A percentile compares a stretch with the other conserved stretches of the same genome.
Conservation (phyloP, 768 basidiomycete species). For the Ramaria rubella region DNA sequence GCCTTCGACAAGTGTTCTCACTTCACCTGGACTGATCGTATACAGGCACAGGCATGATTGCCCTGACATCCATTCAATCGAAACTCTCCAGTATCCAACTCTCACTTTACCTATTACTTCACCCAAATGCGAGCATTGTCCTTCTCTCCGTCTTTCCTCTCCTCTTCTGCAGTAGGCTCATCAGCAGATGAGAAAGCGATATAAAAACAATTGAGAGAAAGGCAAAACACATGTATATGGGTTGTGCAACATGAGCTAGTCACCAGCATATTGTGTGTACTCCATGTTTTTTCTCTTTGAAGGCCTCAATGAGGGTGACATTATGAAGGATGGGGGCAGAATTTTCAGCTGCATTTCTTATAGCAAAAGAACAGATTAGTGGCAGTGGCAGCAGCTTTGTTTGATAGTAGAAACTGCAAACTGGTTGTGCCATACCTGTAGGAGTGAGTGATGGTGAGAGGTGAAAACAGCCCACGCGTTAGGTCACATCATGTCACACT, state of each 20-base stretch:
- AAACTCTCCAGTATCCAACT: too few species aligned
- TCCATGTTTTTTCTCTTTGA: conserved; percentile 6
- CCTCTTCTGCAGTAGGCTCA: conserved; percentile 11
- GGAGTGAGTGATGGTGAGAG: too few species aligned
- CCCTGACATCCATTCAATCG: not conserved
- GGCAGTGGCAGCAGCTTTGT: too few species aligned
- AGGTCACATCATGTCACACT: too few species aligned
- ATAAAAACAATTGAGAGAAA: conserved; percentile 13
- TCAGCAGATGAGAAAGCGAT: conserved; percentile 9
- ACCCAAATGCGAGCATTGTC: conserved; percentile 12
- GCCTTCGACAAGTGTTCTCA: not conserved
- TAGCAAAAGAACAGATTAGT: too few species aligned
- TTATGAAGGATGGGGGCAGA: not conserved
- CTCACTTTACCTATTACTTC: conserved; percentile 3
- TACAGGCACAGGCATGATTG: not conserved
- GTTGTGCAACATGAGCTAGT: not conserved
- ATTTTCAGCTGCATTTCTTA: not conserved
- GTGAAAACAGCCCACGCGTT: too few species aligned
- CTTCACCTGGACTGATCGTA: not conserved
- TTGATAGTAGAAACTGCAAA: too few species aligned
- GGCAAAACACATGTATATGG: not conserved
- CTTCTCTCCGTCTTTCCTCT: conserved; percentile 13
- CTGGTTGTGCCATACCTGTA: too few species aligned
- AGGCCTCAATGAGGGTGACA: not conserved
- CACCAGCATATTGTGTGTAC: not conserved